Base-by-base conservation (phyloP, 192 early-diverging fungal genomes). In the Backusella circina region DNA sequence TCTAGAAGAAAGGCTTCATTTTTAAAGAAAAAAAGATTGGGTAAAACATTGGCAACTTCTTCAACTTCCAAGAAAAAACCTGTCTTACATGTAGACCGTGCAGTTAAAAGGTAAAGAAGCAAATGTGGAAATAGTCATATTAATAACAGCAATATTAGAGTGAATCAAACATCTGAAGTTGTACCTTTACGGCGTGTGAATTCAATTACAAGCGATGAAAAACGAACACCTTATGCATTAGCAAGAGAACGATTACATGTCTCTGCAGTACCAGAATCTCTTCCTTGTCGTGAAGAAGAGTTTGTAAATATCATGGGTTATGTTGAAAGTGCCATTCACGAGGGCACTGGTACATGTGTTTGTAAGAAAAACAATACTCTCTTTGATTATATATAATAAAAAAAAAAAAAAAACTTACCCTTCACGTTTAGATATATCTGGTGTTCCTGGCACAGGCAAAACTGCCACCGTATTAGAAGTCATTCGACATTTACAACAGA, bases 361-460 rank as follows among this genome's bases (percentile, higher is more conserved):
- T 99, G 92, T 94, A 85, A 67, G 89, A 35, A 5, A 35, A n/a
- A n/a, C n/a, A 5, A 35, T 35, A 35, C 77, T 33, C 3, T 7
- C 10, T 12, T 41, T 41, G 39, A 41, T 41, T 41, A 41, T 41
- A 41, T 21, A 44, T 32, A 3, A 41, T 16, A 18, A 18, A 41
- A 41, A 3, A 13, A 41, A 4, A 5, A 1, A 13, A 23, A 35
- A 41, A n/a, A 26, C 28, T 68, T 4, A 33, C 3, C 18, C 21
- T 37, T 67, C 15, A 23, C 28, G 18, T 30, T 69, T 80, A 93
- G 91, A 96, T 79, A 94, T 99, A 26, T 97, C 96, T 30, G 97
- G 96, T 5, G 95, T 97, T 6, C 97, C 98, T 2, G 98, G 98
- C 5, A 98, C 96, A 2, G 98, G 98, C 44, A 99, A 99, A 81